Conservation (phyloP, 2,329 filamentous ascomycete genomes). For the Teratosphaeriaceae sp. region DNA sequence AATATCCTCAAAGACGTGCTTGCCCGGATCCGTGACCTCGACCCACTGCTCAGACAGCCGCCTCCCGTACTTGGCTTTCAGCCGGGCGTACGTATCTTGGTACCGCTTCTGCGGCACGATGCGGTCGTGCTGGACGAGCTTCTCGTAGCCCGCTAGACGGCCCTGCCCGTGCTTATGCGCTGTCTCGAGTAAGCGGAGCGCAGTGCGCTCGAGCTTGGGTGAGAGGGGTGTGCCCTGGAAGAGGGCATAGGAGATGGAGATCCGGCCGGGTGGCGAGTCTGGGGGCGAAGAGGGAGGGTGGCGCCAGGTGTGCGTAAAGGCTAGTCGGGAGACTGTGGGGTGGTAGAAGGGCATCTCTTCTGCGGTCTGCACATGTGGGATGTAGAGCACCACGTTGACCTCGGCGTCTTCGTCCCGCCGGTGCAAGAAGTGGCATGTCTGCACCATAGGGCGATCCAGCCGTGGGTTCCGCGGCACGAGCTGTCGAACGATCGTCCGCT, state of each 20-base stretch:
- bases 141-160: conserved; percentile 60
- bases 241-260: conserved; percentile 49
- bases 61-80: conserved; percentile 75
- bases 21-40: conserved; percentile 80
- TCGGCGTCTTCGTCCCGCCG: conserved; percentile 27
- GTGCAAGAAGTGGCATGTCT: conserved; percentile 68
- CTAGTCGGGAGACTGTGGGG: conserved; percentile 66
- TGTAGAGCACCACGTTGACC: conserved; percentile 62
- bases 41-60: conserved; percentile 68
- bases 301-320: conserved; percentile 65
- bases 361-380: conserved; percentile 60
- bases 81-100: conserved; percentile 71
- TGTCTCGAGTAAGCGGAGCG: conserved; percentile 59
- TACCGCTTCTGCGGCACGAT: conserved; percentile 69
- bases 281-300: conserved; percentile 10
- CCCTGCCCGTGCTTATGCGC: conserved; percentile 70
- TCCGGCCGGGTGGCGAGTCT: conserved; percentile 6
- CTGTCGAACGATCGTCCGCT: conserved; percentile 64
- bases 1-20: conserved; percentile 94
- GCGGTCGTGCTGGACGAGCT: conserved; percentile 76
- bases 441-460: conserved; percentile 67
- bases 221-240: conserved; percentile 24
- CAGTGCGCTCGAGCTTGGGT: conserved; percentile 54
- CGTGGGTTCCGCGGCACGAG: conserved; percentile 76
- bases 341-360: conserved; percentile 81